phyloP scores from a whole-genome alignment of 2,329 filamentous ascomycete species.

The Fusarium sp. region DNA sequence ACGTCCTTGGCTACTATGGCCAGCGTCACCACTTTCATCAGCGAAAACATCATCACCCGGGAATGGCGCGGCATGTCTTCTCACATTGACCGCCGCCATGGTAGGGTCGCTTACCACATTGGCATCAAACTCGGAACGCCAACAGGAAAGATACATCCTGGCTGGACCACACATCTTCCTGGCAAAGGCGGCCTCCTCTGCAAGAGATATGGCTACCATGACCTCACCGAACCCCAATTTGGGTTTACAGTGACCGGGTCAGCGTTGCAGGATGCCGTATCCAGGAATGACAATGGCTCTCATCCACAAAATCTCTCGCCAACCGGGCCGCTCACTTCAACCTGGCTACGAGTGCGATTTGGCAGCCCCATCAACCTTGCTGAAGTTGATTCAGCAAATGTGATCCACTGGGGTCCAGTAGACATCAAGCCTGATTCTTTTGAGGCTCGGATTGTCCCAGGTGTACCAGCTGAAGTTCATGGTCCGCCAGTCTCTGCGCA shows the following conservation, averaged over 20 bases:
- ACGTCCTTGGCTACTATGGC: not conserved
- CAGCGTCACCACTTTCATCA: not conserved
- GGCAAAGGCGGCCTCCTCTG: not conserved
- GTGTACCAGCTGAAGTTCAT: not conserved
- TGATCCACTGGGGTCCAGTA: not conserved
- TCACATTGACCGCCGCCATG: not conserved
- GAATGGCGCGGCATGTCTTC: not conserved
- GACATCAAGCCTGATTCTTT: not conserved
- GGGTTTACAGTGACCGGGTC: not conserved
- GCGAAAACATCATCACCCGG: not conserved
- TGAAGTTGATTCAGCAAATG: not conserved
- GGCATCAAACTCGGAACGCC: not conserved
- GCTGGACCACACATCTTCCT: not conserved
- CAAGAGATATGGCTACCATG: not conserved
- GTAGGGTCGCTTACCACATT: not conserved
- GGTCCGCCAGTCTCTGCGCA: not conserved
- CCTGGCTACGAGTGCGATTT: not conserved
- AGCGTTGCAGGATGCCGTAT: not conserved
- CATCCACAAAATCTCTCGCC: not conserved
- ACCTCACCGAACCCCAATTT: not conserved
- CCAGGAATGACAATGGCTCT: not conserved
- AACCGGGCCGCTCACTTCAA: not conserved
- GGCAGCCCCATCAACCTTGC: not conserved
- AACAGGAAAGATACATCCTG: not conserved
- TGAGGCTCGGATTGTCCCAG: not conserved